Evolutionary conservation across 257 asterid species (phyloP).

Genomic region (Nicotiana benthamiana): DNA sequence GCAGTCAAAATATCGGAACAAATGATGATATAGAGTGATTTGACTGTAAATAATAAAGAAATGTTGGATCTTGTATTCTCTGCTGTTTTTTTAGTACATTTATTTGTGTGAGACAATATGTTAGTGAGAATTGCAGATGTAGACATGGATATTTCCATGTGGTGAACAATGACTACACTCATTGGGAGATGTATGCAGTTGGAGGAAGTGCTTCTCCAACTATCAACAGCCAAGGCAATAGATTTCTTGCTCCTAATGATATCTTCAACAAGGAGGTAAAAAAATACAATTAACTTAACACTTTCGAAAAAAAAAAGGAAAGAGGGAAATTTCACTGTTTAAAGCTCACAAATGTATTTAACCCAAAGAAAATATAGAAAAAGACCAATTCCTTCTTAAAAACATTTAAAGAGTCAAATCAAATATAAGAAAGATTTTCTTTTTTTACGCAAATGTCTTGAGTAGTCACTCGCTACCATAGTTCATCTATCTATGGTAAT

Average conservation of each 20-base stretch:
- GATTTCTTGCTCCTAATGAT: slow-evolving; percentile 70
- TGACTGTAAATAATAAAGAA: not conserved
- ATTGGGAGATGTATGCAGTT: slow-evolving; percentile 92
- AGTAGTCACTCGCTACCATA: no score
- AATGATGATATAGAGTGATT: no score
- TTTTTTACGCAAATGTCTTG: no score
- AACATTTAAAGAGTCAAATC: no score
- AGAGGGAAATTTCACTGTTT: not conserved
- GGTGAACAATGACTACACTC: slow-evolving; percentile 91
- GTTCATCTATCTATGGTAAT: not conserved
- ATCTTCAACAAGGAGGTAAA: slow-evolving; percentile 54
- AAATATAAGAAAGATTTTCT: no score
- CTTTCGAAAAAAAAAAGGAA: not conserved
- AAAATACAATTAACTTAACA: not conserved
- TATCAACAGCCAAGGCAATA: slow-evolving; percentile 81
- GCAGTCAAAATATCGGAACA: no score
- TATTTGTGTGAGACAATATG: not conserved
- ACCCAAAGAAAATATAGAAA: not conserved
- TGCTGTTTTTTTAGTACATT: not conserved
- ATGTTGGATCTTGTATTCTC: not conserved
- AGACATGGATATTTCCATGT: slow-evolving; percentile 93
- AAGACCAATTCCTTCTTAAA: no score
- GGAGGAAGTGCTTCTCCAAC: slow-evolving; percentile 94
- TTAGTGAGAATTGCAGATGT: slow-evolving; percentile 37
- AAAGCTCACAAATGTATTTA: not conserved